Evolutionary conservation across 768 basidiomycete genomes (phyloP).

Genomic region (Boletus speciosus): DNA sequence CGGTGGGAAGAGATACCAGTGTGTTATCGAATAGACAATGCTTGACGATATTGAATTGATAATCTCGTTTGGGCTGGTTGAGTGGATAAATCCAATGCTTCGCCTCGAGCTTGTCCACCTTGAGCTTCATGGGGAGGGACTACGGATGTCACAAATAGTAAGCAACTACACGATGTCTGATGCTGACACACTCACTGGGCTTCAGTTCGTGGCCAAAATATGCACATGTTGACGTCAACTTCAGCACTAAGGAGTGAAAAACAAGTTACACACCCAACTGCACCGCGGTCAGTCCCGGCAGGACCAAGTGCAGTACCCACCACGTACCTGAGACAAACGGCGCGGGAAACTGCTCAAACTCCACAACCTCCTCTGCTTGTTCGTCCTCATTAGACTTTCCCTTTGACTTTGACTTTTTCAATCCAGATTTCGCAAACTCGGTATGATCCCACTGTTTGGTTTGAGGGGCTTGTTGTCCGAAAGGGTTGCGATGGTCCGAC

Average conservation of each 20-base stretch:
- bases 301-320: not conserved
- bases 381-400: conserved; percentile 52
- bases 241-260: not conserved
- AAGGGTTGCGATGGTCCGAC: conserved; percentile 39
- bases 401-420: conserved; percentile 53
- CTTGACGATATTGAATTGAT: conserved; percentile 91
- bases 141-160: conserved; percentile 24
- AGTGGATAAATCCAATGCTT: conserved; percentile 91
- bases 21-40: conserved; percentile 88
- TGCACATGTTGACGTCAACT: conserved; percentile 3
- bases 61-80: conserved; percentile 84
- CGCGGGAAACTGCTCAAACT: conserved; percentile 83
- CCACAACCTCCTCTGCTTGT: conserved; percentile 56
- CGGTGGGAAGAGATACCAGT: conserved; percentile 91
- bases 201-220: conserved; percentile 11
- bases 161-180: not conserved
- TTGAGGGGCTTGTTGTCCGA: conserved; percentile 57
- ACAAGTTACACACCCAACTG: conserved; percentile 50
- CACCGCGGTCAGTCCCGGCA: conserved; percentile 10
- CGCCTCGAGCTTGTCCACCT: conserved; percentile 70
- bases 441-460: conserved; percentile 92
- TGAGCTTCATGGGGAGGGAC: conserved; percentile 76
- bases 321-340: conserved; percentile 67
- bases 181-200: conserved; percentile 26
- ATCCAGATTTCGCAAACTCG: conserved; percentile 76